phyloP scores from a whole-genome alignment of 768 basidiomycete species.

The Leucosporidium creatinivorum region DNA sequence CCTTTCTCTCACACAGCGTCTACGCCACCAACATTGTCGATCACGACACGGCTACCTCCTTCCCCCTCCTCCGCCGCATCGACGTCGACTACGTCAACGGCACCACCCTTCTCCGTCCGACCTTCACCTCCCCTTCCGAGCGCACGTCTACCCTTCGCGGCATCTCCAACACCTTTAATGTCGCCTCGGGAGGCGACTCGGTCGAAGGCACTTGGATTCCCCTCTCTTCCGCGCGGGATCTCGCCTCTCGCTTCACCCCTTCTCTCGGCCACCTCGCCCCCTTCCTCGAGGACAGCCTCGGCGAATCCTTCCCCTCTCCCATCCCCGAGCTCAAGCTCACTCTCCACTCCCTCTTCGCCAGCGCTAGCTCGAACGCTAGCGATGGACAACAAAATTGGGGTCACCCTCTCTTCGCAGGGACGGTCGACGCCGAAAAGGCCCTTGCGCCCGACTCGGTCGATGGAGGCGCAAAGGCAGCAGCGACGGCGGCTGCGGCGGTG shows the following conservation, averaged over 20 bases:
- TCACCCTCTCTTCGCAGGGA: too few species aligned
- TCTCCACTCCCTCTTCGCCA: too few species aligned
- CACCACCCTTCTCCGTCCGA: conserved; percentile 6
- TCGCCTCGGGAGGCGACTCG: not conserved
- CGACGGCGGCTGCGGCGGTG: too few species aligned
- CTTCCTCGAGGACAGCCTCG: conserved; percentile 21
- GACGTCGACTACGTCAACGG: conserved; percentile 22
- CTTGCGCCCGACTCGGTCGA: too few species aligned
- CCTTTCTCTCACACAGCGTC: not conserved
- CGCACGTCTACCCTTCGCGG: not conserved
- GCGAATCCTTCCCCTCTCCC: conserved; percentile 18
- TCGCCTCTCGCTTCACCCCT: not conserved
- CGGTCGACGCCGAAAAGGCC: too few species aligned
- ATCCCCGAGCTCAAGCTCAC: conserved; percentile 1
- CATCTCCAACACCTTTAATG: conserved; percentile 5
- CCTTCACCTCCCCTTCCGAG: conserved; percentile 1
- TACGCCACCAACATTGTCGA: conserved; percentile 7
- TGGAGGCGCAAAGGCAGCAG: too few species aligned
- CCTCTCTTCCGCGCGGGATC: not conserved
- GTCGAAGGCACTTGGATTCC: conserved; percentile 9
- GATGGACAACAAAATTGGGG: too few species aligned
- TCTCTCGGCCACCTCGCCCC: conserved; percentile 6
- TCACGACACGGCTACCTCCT: not conserved
- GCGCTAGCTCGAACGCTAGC: too few species aligned
- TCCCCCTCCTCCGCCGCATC: conserved; percentile 12